phyloP scores from a whole-genome alignment of 805 yeast species.

The Sugiyamaella marilandica region DNA sequence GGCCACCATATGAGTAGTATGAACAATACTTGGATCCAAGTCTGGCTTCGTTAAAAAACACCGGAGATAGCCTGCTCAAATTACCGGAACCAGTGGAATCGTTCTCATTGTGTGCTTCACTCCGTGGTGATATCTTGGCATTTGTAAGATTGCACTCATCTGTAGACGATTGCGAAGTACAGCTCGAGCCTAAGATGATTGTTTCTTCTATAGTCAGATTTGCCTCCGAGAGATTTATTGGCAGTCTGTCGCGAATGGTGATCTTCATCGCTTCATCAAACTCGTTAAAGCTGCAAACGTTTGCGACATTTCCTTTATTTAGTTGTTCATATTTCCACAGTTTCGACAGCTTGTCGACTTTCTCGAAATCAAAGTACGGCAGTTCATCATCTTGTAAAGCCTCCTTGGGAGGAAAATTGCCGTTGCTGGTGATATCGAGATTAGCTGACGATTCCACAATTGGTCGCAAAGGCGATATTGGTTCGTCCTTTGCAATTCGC shows the following conservation, averaged over 20 bases:
- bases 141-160: neutral
- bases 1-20: neutral
- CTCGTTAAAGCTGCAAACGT: no score
- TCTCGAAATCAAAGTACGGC: no score
- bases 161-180: neutral
- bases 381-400: no score
- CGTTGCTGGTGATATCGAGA: no score
- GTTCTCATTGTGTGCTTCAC: neutral
- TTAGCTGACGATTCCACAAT: no score
- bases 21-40: neutral
- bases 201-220: neutral
- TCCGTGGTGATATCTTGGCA: neutral
- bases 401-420: no score
- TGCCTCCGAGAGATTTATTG: neutral
- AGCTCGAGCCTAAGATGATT: neutral
- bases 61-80: neutral
- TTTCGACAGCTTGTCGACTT: no score
- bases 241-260: constrained; percentile 5
- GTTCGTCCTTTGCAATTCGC: no score
- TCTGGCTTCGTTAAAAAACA: neutral
- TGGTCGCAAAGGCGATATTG: no score
- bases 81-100: neutral
- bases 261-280: constrained; percentile 8
- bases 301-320: no score
- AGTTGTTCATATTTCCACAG: no score